A percentile compares a stretch with the other conserved stretches of the same genome.
Conservation (phyloP, 306 rosid species). For the Lathyrus tuberosus region DNA sequence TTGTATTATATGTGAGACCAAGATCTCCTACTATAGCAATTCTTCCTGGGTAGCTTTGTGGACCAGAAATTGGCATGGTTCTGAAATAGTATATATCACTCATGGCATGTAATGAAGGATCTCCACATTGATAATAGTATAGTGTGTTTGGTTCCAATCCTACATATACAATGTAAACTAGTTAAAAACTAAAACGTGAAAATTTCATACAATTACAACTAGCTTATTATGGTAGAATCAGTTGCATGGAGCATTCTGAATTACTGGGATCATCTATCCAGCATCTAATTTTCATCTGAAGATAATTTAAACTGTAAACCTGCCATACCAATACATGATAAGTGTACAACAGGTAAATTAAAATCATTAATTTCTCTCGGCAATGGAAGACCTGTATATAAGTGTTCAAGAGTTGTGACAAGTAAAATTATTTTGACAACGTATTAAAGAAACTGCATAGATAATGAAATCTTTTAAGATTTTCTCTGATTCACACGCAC, state of each 20-base stretch:
- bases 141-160: constrained; percentile 66
- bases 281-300: background rate
- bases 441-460: background rate
- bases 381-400: background rate
- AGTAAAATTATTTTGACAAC: background rate
- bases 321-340: background rate
- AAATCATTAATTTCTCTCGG: background rate
- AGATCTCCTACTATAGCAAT: constrained; percentile 83
- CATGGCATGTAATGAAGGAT: constrained; percentile 65
- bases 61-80: constrained; percentile 73
- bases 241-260: background rate
- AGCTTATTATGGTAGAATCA: background rate
- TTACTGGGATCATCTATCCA: background rate
- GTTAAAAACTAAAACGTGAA: constrained; percentile 22
- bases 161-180: constrained; percentile 36
- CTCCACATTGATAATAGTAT: constrained; percentile 78
- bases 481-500: background rate
- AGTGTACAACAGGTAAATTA: background rate
- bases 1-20: constrained; percentile 86
- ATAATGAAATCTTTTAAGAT: background rate
- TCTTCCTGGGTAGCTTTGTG: constrained; percentile 62
- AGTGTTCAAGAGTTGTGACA: constrained; percentile 18
- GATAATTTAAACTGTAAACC: constrained; percentile 6
- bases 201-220: constrained; percentile 10
- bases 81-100: constrained; percentile 60